Base-by-base conservation (phyloP, 2,329 filamentous ascomycete species). In the Purpureocillium lavendulum region DNA sequence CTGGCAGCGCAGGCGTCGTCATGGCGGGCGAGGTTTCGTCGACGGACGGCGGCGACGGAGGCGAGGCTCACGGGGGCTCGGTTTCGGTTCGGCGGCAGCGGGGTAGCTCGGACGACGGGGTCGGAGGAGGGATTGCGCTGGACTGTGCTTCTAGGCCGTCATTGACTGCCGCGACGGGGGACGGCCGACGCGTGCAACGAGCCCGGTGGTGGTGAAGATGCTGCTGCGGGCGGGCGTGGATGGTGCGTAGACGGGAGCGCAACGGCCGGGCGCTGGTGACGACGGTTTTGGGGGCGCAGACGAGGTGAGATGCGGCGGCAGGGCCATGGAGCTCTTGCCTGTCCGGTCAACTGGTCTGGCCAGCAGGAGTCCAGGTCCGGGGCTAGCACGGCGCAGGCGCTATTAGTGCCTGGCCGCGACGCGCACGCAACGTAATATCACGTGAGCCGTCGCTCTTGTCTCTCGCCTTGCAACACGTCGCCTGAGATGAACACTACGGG, bases 1-100 rank as follows among this genome's bases (percentile, higher is more conserved):
- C 84, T 50, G 80, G 73, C 57, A 74, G 73, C 53, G 77, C 72
- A 55, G 82, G 77, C 42, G 69, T 70, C 45, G 70, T 66, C 64
- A 67, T 67, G 21, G 10, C 10, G 21, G 21, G 10, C 21, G 21
- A 26, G 45, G 47, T 57, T n/a, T n/a, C n/a, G n/a, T n/a, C n/a
- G n/a, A n/a, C n/a, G n/a, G n/a, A n/a, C n/a, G n/a, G n/a, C n/a
- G n/a, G n/a, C n/a, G n/a, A n/a, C n/a, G n/a, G n/a, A n/a, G n/a
- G n/a, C n/a, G n/a, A n/a, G n/a, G n/a, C n/a, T n/a, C n/a, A n/a
- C 45, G 40, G 48, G 41, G 42, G 50, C 46, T 47, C 38, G 29
- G 13, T 13, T 7, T 5, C 5, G 29, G 29, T 38, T 40, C 35
- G 33, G 40, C 36, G 36, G 45, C 51, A 46, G 57, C 50, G 54